These are phyloP conservation scores for Starmerella potacharoeniae DNA, from an alignment of 805 yeast species.

Conservation along the genomic window DNA sequence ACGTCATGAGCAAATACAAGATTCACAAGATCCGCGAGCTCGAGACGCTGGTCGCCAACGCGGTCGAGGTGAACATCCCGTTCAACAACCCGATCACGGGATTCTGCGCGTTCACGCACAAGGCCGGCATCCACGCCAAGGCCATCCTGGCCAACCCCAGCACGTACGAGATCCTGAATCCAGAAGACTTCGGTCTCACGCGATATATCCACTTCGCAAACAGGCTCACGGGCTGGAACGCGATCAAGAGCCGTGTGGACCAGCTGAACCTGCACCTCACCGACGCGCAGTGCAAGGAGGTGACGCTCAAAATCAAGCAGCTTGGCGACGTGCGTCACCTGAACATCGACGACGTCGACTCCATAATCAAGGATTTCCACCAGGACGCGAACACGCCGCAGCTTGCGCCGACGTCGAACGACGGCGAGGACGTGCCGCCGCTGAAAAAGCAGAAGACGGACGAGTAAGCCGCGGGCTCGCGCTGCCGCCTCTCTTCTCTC, in stretches of 20 bases:
- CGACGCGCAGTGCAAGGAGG: slow-evolving; percentile 91
- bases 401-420: slow-evolving; percentile 12
- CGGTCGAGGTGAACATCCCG: slow-evolving; percentile 93
- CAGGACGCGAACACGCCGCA: slow-evolving; percentile 38
- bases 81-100: slow-evolving; percentile 98
- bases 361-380: slow-evolving; percentile 89
- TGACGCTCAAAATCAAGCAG: slow-evolving; percentile 82
- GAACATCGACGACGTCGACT: slow-evolving; percentile 93
- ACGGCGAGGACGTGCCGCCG: slow-evolving; percentile 22
- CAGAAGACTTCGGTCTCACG: slow-evolving; percentile 88
- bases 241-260: slow-evolving; percentile 95
- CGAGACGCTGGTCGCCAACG: slow-evolving; percentile 92
- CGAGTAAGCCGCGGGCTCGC: not conserved
- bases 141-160: slow-evolving; percentile 97
- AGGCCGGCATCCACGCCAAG: slow-evolving; percentile 98
- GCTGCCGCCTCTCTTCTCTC: too few relatives aligned
- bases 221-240: slow-evolving; percentile 98
- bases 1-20: slow-evolving; percentile 87
- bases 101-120: slow-evolving; percentile 98
- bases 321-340: slow-evolving; percentile 91
- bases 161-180: slow-evolving; percentile 93
- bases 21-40: slow-evolving; percentile 90
- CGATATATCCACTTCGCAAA: slow-evolving; percentile 97
- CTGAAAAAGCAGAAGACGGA: slow-evolving; percentile 28
- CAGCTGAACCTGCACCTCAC: slow-evolving; percentile 82